Percentiles rank a stretch among this genome's conserved stretches.
These are phyloP conservation scores for Mucor piriformis DNA, from an alignment of 371 early-diverging fungal species.

Conservation along the genomic window DNA sequence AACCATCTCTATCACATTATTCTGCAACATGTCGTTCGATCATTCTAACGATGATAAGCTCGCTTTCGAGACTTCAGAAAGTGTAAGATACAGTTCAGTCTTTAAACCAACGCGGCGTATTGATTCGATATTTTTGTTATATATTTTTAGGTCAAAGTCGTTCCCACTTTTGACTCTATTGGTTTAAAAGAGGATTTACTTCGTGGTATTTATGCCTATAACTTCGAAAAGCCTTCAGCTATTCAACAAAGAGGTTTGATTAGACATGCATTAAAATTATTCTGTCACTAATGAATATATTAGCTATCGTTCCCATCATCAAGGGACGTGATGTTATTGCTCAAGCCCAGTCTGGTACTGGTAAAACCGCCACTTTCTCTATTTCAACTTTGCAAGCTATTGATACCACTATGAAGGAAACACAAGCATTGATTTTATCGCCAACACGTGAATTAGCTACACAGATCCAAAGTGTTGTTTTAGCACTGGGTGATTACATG, in stretches of 20 bases:
- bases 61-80: constrained; percentile 68
- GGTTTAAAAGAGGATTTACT: constrained; percentile 93
- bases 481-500: constrained; percentile 94
- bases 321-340: constrained; percentile 97
- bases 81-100: constrained; percentile 40
- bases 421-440: constrained; percentile 97
- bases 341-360: constrained; percentile 99
- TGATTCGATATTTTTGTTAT: background rate
- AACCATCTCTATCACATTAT: background rate
- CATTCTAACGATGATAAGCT: constrained; percentile 62
- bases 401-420: constrained; percentile 80
- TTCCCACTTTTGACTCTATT: constrained; percentile 92
- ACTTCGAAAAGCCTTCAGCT: constrained; percentile 92
- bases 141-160: constrained; percentile 58
- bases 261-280: background rate
- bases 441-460: constrained; percentile 99
- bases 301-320: constrained; percentile 93
- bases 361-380: constrained; percentile 99
- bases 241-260: constrained; percentile 88
- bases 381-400: constrained; percentile 96
- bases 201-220: constrained; percentile 97
- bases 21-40: constrained; percentile 44
- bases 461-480: constrained; percentile 94
- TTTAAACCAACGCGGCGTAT: background rate
- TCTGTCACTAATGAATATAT: background rate